phyloP scores from a whole-genome alignment of 441 rosid genomes.

The Pelargonium cotyledonis region DNA sequence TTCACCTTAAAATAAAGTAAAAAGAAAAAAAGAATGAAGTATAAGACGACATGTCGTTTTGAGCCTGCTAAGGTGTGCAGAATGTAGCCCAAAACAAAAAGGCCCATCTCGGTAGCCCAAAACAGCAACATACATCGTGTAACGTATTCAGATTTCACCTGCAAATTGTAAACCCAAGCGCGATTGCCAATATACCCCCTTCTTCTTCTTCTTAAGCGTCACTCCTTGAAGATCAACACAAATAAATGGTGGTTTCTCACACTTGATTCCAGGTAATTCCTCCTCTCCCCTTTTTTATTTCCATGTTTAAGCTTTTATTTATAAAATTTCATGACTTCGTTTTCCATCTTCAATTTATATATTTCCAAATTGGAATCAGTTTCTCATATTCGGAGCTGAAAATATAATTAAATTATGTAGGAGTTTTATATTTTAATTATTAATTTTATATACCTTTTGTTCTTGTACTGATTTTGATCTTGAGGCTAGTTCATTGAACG shows the following conservation, averaged over 20 bases:
- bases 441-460: background rate
- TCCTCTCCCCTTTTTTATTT: background rate
- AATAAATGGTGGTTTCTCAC: background rate
- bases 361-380: conserved; percentile 4
- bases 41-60: background rate
- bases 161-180: background rate
- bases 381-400: conserved; percentile 5
- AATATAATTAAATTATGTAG: background rate
- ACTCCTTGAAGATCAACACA: background rate
- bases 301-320: background rate
- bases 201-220: background rate
- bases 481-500: conserved; percentile 8
- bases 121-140: background rate
- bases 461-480: conserved; percentile 3
- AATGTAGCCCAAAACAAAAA: background rate
- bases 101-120: background rate
- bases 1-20: too few relatives aligned
- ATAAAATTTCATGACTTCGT: background rate
- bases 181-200: background rate
- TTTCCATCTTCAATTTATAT: conserved; percentile 1
- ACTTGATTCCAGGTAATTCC: conserved; percentile 4
- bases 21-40: too few relatives aligned
- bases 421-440: background rate
- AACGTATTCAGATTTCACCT: background rate
- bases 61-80: background rate